A percentile compares a stretch with the other conserved stretches of the same genome.
Evolutionary conservation across 2,329 filamentous ascomycete genomes (phyloP).

Genomic region (Aureobasidium namibiae): DNA sequence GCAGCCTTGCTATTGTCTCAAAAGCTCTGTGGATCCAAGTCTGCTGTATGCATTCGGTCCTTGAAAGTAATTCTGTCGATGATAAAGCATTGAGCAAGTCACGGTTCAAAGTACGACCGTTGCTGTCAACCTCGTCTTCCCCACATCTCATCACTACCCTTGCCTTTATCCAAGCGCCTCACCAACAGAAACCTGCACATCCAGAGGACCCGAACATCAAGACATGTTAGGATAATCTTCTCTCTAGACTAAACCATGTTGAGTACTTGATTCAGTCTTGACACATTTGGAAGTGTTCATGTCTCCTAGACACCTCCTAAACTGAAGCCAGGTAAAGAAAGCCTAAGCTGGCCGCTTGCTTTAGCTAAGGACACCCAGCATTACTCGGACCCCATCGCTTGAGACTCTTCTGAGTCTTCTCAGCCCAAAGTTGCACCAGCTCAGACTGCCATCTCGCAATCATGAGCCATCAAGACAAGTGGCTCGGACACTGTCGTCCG

Average conservation of each 20-base stretch:
- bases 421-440: constrained; percentile 1
- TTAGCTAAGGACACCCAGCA: background rate
- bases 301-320: background rate
- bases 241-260: too few species aligned
- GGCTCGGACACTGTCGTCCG: background rate
- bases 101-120: constrained; percentile 3
- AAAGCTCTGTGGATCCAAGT: background rate
- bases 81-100: background rate
- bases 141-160: background rate
- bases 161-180: background rate
- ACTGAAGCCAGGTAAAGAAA: background rate
- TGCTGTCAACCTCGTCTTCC: constrained; percentile 3
- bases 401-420: background rate
- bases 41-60: background rate
- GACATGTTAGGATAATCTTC: background rate
- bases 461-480: background rate
- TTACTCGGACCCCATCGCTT: background rate
- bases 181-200: background rate
- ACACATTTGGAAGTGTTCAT: background rate
- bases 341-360: background rate
- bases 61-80: background rate
- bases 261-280: background rate
- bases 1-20: background rate
- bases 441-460: background rate
- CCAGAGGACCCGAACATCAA: background rate